A percentile compares a stretch with the other conserved stretches of the same genome.
Conservation (phyloP, 179 eudicot genomes). For the Beta corolliflora region DNA sequence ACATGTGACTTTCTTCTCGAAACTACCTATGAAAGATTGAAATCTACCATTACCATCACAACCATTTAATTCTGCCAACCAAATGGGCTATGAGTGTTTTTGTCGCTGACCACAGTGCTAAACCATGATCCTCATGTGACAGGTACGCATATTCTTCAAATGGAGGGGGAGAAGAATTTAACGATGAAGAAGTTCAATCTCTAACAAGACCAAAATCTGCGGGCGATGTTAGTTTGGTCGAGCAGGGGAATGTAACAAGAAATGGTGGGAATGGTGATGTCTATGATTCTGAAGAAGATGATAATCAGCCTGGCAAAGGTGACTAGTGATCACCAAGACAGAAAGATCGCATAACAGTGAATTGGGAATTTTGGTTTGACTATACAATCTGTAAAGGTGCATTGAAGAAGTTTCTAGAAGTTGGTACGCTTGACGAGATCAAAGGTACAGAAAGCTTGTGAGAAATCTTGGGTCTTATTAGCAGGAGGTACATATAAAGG, state of each 20-base stretch:
- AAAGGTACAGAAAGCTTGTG: conserved; percentile 8
- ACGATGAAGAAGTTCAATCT: conserved; percentile 78
- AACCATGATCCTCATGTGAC: conserved; percentile 15
- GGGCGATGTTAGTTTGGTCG: conserved; percentile 73
- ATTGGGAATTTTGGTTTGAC: background rate
- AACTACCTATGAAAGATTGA: too few relatives aligned
- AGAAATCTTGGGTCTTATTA: background rate
- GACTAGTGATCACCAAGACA: conserved; percentile 35
- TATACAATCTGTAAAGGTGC: background rate
- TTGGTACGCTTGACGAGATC: background rate
- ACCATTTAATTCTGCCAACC: too few relatives aligned
- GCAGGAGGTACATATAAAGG: conserved; percentile 20
- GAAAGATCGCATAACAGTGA: background rate
- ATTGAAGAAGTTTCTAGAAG: background rate
- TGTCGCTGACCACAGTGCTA: background rate
- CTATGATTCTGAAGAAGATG: conserved; percentile 67
- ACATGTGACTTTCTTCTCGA: too few relatives aligned
- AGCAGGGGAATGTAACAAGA: conserved; percentile 48
- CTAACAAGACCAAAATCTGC: conserved; percentile 54
- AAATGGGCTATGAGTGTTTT: background rate
- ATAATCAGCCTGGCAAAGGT: conserved; percentile 56
- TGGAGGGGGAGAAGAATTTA: conserved; percentile 55
- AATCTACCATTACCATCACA: too few relatives aligned
- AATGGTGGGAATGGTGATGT: conserved; percentile 33
- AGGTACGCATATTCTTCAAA: conserved; percentile 89